These are phyloP conservation scores for Candida succiphila DNA, from an alignment of 805 yeast species.

Conservation along the genomic window DNA sequence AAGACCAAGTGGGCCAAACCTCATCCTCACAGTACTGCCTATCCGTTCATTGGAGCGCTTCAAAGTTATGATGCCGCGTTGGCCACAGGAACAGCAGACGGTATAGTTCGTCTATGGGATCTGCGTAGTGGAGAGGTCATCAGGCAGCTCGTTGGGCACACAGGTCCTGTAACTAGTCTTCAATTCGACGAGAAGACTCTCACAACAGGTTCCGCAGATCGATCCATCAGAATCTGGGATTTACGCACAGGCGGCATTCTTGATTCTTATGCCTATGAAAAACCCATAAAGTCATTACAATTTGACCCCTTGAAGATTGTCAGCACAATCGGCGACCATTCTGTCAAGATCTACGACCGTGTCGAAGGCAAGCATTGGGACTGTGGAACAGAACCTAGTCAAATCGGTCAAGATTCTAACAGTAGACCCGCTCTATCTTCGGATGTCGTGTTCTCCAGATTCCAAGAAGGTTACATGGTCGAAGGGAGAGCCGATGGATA, in stretches of 20 bases:
- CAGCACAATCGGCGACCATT: slow-evolving; percentile 30
- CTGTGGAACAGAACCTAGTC: slow-evolving; percentile 31
- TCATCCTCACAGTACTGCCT: slow-evolving; percentile 6
- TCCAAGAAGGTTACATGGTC: slow-evolving; percentile 54
- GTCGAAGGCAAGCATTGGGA: slow-evolving; percentile 40
- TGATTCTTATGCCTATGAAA: slow-evolving; percentile 53
- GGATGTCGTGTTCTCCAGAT: slow-evolving; percentile 38
- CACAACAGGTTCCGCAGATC: slow-evolving; percentile 54
- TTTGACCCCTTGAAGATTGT: slow-evolving; percentile 52
- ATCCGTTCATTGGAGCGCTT: slow-evolving; percentile 50
- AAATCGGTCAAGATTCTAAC: too few relatives aligned
- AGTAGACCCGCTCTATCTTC: too few relatives aligned
- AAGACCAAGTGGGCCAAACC: slow-evolving; percentile 2
- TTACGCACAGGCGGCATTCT: slow-evolving; percentile 53
- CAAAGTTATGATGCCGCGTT: slow-evolving; percentile 70
- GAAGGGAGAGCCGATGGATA: slow-evolving; percentile 56
- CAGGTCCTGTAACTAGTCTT: slow-evolving; percentile 55
- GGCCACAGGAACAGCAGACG: slow-evolving; percentile 74
- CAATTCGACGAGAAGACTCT: slow-evolving; percentile 61
- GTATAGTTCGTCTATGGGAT: slow-evolving; percentile 70
- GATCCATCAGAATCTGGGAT: slow-evolving; percentile 66
- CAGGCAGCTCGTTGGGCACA: slow-evolving; percentile 54
- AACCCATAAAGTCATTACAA: slow-evolving; percentile 44
- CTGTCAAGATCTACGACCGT: slow-evolving; percentile 51
- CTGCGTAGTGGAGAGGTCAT: slow-evolving; percentile 59